A percentile compares a stretch with the other conserved stretches of the same genome.
These are phyloP conservation scores for Moesziomyces antarcticus DNA, from an alignment of 1,284 basidiomycete genomes.

Conservation along the genomic window DNA sequence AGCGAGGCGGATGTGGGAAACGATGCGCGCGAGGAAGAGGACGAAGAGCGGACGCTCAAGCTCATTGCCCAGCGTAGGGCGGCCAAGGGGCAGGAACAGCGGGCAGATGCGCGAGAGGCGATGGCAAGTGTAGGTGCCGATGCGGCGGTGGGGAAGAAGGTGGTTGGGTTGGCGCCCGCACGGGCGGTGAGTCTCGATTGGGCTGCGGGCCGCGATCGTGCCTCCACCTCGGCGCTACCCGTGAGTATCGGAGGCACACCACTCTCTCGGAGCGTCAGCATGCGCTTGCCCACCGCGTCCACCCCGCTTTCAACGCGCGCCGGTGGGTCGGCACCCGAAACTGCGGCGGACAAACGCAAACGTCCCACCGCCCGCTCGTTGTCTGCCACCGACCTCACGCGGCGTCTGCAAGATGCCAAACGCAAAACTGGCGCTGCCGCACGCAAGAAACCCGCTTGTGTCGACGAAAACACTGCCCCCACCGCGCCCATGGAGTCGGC, in stretches of 20 bases:
- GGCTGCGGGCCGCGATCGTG: slow-evolving; percentile 53
- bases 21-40: slow-evolving; percentile 51
- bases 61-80: slow-evolving; percentile 59
- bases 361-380: slow-evolving; percentile 15
- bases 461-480: too few relatives aligned
- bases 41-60: slow-evolving; percentile 63
- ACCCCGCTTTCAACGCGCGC: slow-evolving; percentile 16
- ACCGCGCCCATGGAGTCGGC: slow-evolving; percentile 1
- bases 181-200: slow-evolving; percentile 49
- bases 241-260: slow-evolving; percentile 37
- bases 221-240: slow-evolving; percentile 36
- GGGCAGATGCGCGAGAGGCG: slow-evolving; percentile 45
- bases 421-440: slow-evolving; percentile 11
- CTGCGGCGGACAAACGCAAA: slow-evolving; percentile 17
- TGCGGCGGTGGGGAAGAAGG: slow-evolving; percentile 5
- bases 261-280: slow-evolving; percentile 41
- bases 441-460: too few relatives aligned
- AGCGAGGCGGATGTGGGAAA: slow-evolving; percentile 36
- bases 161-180: slow-evolving; percentile 31
- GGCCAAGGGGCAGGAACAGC: slow-evolving; percentile 32
- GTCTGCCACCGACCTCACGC: slow-evolving; percentile 39
- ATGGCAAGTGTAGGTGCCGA: slow-evolving; percentile 24
- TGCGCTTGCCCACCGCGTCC: slow-evolving; percentile 28
- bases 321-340: background rate
- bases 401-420: slow-evolving; percentile 42